Percentiles rank a stretch among this genome's conserved stretches.
Conservation (phyloP, 2,329 filamentous ascomycete species). For the Verticillium longisporum region DNA sequence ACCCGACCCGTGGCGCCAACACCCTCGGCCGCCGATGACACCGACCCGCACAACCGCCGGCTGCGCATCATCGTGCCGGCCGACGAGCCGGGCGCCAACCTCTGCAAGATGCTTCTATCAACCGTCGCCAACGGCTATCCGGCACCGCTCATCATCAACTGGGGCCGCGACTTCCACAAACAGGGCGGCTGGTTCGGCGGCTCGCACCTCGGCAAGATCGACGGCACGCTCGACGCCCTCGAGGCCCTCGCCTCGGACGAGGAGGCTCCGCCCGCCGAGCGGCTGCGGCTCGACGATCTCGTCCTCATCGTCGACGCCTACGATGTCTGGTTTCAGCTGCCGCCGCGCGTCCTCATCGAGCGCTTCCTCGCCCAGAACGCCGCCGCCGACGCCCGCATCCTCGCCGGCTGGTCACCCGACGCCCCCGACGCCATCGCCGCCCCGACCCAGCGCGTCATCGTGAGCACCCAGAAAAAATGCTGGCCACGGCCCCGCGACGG, state of each 20-base stretch:
- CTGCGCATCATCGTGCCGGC: conserved; percentile 20
- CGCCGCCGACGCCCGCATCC: conserved; percentile 22
- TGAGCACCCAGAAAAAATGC: conserved; percentile 17
- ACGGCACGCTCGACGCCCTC: conserved; percentile 17
- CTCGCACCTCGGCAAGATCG: conserved; percentile 20
- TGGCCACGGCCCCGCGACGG: conserved; percentile 11
- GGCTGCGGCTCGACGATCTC: conserved; percentile 19
- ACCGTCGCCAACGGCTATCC: conserved; percentile 20
- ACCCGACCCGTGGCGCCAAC: background rate
- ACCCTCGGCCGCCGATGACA: background rate
- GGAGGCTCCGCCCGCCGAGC: conserved; percentile 4
- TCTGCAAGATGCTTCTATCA: conserved; percentile 25
- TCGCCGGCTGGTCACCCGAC: conserved; percentile 15
- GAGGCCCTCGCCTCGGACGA: conserved; percentile 10
- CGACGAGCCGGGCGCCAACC: conserved; percentile 14
- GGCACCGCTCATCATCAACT: conserved; percentile 19
- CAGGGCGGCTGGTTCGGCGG: conserved; percentile 13
- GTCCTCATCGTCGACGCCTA: conserved; percentile 29
- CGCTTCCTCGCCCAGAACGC: conserved; percentile 25
- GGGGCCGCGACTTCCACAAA: conserved; percentile 13
- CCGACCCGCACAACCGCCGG: background rate
- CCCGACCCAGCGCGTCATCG: conserved; percentile 18
- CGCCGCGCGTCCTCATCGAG: conserved; percentile 25
- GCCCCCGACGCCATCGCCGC: conserved; percentile 6
- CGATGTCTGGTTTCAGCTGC: conserved; percentile 32